These are phyloP conservation scores for Mycena belliarum DNA, from an alignment of 768 basidiomycete genomes.

Conservation along the genomic window DNA sequence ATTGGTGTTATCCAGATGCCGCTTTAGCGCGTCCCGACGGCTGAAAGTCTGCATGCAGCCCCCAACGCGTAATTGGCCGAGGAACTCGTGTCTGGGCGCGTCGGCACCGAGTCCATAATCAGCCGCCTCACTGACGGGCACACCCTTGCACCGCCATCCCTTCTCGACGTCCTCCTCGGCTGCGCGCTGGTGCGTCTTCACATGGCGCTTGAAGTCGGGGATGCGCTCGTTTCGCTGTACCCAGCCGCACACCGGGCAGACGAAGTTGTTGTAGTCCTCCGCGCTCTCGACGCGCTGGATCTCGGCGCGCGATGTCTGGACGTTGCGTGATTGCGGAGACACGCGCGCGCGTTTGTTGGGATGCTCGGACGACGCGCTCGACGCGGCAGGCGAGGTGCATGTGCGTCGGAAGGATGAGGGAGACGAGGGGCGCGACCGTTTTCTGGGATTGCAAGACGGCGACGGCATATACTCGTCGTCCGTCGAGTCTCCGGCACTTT, in stretches of 20 bases:
- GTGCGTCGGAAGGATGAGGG: conserved; percentile 11
- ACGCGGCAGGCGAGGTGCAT: neutral
- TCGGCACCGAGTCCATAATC: conserved; percentile 19
- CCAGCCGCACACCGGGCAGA: conserved; percentile 51
- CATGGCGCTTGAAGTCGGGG: conserved; percentile 62
- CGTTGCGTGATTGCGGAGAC: conserved; percentile 46
- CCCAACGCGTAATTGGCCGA: conserved; percentile 36
- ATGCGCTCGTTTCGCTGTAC: conserved; percentile 49
- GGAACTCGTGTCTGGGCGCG: conserved; percentile 29
- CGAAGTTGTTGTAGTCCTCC: conserved; percentile 29
- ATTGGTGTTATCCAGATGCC: conserved; percentile 42
- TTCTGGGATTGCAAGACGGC: conserved; percentile 31
- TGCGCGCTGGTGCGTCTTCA: conserved; percentile 55
- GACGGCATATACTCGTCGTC: conserved; percentile 38
- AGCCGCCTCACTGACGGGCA: conserved; percentile 27
- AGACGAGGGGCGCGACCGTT: conserved; percentile 27
- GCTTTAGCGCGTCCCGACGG: conserved; percentile 45
- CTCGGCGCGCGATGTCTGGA: conserved; percentile 35
- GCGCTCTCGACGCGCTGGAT: conserved; percentile 26
- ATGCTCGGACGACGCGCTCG: conserved; percentile 3
- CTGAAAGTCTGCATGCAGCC: conserved; percentile 46
- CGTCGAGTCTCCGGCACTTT: conserved; percentile 39
- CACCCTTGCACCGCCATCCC: conserved; percentile 43
- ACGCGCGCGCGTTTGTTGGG: conserved; percentile 31
- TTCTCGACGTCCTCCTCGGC: conserved; percentile 36